These are phyloP conservation scores for Paraphaeosphaeria sporulosa DNA, from an alignment of 2,329 filamentous ascomycete species.

Conservation along the genomic window DNA sequence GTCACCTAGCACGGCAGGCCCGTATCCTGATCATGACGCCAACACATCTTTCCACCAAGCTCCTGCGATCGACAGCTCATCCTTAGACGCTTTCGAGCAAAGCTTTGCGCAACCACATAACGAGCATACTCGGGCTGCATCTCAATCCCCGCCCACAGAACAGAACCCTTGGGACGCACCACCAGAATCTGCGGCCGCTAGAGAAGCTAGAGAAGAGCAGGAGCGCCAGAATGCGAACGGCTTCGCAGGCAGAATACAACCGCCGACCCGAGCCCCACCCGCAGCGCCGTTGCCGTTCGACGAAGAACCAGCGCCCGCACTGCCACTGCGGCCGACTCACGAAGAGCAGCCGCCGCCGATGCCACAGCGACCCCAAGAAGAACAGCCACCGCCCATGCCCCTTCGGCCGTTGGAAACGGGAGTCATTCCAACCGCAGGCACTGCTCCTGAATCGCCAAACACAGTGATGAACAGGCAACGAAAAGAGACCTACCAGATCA, in stretches of 20 bases:
- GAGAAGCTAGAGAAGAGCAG: constrained; percentile 29
- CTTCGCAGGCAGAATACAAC: constrained; percentile 14
- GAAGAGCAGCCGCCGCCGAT: constrained; percentile 46
- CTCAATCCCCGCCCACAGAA: constrained; percentile 38
- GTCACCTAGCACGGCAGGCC: constrained; percentile 30
- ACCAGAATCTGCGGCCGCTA: constrained; percentile 28
- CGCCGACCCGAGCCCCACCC: constrained; percentile 7
- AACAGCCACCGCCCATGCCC: constrained; percentile 41
- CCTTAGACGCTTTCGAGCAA: constrained; percentile 37
- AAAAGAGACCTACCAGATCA: constrained; percentile 88
- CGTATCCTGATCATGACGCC: constrained; percentile 31
- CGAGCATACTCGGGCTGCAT: constrained; percentile 19
- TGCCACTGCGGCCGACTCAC: constrained; percentile 44
- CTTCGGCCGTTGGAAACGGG: constrained; percentile 43
- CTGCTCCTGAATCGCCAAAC: constrained; percentile 49
- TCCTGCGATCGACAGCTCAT: constrained; percentile 37
- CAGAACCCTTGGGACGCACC: constrained; percentile 44
- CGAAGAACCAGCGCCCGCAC: constrained; percentile 39
- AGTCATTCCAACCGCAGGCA: constrained; percentile 19
- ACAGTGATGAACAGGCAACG: constrained; percentile 55
- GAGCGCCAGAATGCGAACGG: constrained; percentile 34
- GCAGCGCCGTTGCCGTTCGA: constrained; percentile 23
- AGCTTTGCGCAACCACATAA: constrained; percentile 31
- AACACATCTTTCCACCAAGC: constrained; percentile 39
- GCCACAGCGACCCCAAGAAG: constrained; percentile 45